phyloP scores from a whole-genome alignment of 495 filamentous ascomycete genomes.

The Penicillium lagena region DNA sequence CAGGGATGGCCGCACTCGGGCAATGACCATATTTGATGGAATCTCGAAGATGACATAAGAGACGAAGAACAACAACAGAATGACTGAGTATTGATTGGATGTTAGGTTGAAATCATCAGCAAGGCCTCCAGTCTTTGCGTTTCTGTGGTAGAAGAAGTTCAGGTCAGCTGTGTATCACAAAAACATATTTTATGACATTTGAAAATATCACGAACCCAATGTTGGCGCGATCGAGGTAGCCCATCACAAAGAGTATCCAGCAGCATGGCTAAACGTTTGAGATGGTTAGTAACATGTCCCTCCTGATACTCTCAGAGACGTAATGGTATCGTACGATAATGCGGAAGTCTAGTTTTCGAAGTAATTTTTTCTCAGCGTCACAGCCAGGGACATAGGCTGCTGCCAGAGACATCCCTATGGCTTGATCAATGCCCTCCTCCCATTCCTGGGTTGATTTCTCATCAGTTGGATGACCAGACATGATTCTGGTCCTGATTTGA shows the following conservation, averaged over 20 bases:
- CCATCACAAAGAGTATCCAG: neutral
- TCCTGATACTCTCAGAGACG: too few relatives aligned
- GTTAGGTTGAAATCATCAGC: slow-evolving; percentile 23
- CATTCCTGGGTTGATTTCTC: too few relatives aligned
- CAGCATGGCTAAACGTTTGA: neutral
- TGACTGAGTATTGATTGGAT: slow-evolving; percentile 16
- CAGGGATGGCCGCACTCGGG: neutral
- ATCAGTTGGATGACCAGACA: too few relatives aligned
- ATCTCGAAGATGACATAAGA: slow-evolving; percentile 40
- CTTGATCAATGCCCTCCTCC: too few relatives aligned
- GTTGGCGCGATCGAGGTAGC: slow-evolving; percentile 1
- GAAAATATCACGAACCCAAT: slow-evolving; percentile 9
- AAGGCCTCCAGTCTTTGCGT: slow-evolving; percentile 32
- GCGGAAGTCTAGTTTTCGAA: slow-evolving; percentile 3
- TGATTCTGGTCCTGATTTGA: too few relatives aligned
- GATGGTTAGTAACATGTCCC: too few relatives aligned
- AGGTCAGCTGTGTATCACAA: too few relatives aligned
- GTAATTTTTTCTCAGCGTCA: neutral
- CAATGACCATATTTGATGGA: slow-evolving; percentile 14
- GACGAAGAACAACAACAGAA: slow-evolving; percentile 33
- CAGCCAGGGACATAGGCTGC: too few relatives aligned
- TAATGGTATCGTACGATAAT: neutral
- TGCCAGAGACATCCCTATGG: too few relatives aligned
- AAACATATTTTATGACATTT: too few relatives aligned
- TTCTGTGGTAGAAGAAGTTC: slow-evolving; percentile 11